A percentile compares a stretch with the other conserved stretches of the same genome.
Evolutionary conservation across 345 rosid species (phyloP).

Genomic region (Microcos paniculata): DNA sequence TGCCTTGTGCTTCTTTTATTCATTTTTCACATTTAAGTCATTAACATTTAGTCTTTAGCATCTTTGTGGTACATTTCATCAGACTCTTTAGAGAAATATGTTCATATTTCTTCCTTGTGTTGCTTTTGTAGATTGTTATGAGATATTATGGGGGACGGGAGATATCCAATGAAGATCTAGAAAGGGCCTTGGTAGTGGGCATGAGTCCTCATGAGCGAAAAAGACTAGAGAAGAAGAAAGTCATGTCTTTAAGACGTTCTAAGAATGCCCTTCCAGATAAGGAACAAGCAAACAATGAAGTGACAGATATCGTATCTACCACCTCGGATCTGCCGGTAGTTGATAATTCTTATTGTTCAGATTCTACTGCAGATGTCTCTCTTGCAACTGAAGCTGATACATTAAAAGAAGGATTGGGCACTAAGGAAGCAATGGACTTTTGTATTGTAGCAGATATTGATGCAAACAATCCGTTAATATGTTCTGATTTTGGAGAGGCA

Average conservation of each 20-base stretch:
- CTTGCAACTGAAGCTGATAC: constrained; percentile 2
- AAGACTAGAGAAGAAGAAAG: constrained; percentile 65
- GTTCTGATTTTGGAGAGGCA: constrained; percentile 21
- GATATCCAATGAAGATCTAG: constrained; percentile 76
- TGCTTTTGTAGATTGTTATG: constrained; percentile 51
- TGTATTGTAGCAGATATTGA: constrained; percentile 17
- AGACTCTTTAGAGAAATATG: not conserved
- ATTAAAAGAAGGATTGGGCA: constrained; percentile 1
- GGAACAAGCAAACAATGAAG: constrained; percentile 26
- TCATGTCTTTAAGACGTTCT: constrained; percentile 40
- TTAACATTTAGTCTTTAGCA: no score
- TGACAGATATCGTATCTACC: constrained; percentile 14
- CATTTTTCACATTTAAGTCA: no score
- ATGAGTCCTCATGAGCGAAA: constrained; percentile 90
- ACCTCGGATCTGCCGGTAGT: constrained; percentile 12
- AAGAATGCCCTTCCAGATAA: constrained; percentile 23
- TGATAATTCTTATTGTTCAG: constrained; percentile 16
- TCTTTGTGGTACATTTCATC: not conserved
- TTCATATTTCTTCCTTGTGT: not conserved
- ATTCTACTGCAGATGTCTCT: constrained; percentile 13
- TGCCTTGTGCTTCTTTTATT: not conserved
- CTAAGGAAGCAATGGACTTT: constrained; percentile 22
- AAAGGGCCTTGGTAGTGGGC: constrained; percentile 79
- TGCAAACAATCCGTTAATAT: constrained; percentile 12
- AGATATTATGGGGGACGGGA: constrained; percentile 92